Conservation (phyloP, 148 eudicot species). For the Cornus florida region DNA sequence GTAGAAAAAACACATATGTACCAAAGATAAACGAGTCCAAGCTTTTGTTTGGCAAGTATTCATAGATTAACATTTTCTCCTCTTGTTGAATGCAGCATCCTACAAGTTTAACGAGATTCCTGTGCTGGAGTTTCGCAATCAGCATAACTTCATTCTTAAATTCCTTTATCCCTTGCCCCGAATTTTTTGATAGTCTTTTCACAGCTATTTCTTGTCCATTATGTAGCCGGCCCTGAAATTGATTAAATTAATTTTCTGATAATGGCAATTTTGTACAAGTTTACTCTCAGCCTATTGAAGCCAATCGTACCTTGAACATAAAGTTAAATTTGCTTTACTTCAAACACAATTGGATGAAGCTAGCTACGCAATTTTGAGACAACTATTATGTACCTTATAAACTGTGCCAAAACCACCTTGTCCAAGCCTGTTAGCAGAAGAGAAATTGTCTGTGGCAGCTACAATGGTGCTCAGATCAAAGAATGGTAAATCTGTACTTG, state of each 20-base stretch:
- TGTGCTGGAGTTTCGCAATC: slow-evolving; percentile 60
- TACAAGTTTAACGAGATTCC: slow-evolving; percentile 54
- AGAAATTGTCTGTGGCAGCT: no score
- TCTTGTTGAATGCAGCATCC: slow-evolving; percentile 50
- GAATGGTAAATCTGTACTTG: no score
- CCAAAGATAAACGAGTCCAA: slow-evolving; percentile 58
- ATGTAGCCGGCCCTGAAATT: slow-evolving; percentile 25
- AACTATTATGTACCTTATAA: no score
- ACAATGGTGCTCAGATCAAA: no score
- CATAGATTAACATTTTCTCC: slow-evolving; percentile 58
- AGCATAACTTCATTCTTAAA: slow-evolving; percentile 61
- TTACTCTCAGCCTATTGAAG: neutral
- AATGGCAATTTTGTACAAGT: neutral
- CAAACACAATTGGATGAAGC: neutral
- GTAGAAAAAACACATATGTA: slow-evolving; percentile 19
- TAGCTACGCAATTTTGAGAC: neutral
- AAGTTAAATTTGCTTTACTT: neutral
- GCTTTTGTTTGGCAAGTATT: slow-evolving; percentile 58
- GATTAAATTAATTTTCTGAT: neutral
- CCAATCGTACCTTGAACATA: no score
- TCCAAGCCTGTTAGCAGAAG: no score
- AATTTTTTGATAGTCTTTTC: slow-evolving; percentile 46
- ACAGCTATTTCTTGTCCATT: slow-evolving; percentile 57
- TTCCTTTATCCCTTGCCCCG: slow-evolving; percentile 59
- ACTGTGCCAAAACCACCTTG: no score